Base-by-base conservation (phyloP, 306 rosid genomes). In the Dalbergia cultrata region DNA sequence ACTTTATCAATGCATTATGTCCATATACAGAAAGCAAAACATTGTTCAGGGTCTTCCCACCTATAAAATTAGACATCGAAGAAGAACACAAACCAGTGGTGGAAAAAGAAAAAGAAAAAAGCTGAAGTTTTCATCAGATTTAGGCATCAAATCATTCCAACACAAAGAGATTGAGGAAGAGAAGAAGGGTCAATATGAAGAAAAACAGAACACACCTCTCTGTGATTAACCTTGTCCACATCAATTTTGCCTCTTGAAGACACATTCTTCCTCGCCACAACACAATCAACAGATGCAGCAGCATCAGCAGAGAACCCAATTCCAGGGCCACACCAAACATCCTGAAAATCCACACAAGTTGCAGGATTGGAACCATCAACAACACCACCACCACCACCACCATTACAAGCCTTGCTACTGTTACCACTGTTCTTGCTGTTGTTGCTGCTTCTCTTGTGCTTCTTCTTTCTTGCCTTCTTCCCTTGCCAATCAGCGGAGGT, bases 311-410 rank as follows among this genome's bases (percentile, higher is more conserved):
- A 88, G 81, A 92, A 91, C 67, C 97, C 97, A 82, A 95, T 90
- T 71, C 99, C 97, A 9, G 97, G 99, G 16, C 97, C 98, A 82
- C 99, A 93, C 99, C 99, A 93, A 58, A 89, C 97, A 86, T 96
- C 98, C 75, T 92, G 98, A 86, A 87, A 87, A 86, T 92, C 96
- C 66, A 91, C 85, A 82, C 89, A 83, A 43, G 75, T 60, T 13
- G 76, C 80, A 33, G 87, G 74, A 80, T 75, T 82, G 21, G 88
- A 65, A 70, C 85, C 90, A 50, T 83, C 95, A 66, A 61, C 61
- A 22, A 80, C 67, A 26, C 41, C 74, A 37, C 41, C 7, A 5
- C 16, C 70, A n/a, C 21, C 47, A 16, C 17, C 75, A 31, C 87
- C 89, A 73, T 82, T 88, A 14, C 41, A 43, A 61, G 1, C 52